Base-by-base conservation (phyloP, 1,284 basidiomycete species). In the Cutaneotrichosporon sp. region DNA sequence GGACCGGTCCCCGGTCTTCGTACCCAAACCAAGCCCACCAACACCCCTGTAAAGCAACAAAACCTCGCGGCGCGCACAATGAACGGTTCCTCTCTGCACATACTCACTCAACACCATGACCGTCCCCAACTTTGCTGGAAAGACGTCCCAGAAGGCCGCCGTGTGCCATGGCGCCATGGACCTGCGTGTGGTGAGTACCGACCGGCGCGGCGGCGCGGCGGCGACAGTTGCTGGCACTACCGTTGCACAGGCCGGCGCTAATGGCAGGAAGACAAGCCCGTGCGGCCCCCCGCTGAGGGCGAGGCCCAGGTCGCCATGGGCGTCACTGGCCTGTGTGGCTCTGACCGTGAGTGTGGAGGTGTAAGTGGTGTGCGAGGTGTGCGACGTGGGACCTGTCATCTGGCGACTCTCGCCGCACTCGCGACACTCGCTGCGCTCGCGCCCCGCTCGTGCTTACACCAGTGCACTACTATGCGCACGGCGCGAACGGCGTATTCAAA, bases 381-480 rank as follows among this genome's bases (percentile, higher is more conserved):
- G 21, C 4, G 7, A 12, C 23, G 41, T 22, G 8, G 40, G 40
- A 20, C 17, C 8, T 40, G 38, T 8, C 36, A 15, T 17, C 17
- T n/a, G 4, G 36, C 36, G 15, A 15, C 36, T 37, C 33, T 12
- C 33, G 12, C 10, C 23, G 13, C 17, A 7, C 33, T 20, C 17
- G 10, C 34, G 30, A 33, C 44, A 30, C 44, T 35, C 34, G 44
- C 33, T 45, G 10, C 43, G 30, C 30, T 35, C 26, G 42, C 15
- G 12, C 4, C 45, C 44, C 45, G 34, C 26, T 30, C 26, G 26
- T 5, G 26, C 23, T 41, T 15, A 48, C 17, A 22, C 18, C 69
- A 91, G 86, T 92, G 15, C 90, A 96, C 76, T 94, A 94, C 77
- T 94, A 88, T 76, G 73, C 79, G 22, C 86, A 91, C 67, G 90